Conservation (phyloP, 768 basidiomycete genomes). For the Russula brevipes region DNA sequence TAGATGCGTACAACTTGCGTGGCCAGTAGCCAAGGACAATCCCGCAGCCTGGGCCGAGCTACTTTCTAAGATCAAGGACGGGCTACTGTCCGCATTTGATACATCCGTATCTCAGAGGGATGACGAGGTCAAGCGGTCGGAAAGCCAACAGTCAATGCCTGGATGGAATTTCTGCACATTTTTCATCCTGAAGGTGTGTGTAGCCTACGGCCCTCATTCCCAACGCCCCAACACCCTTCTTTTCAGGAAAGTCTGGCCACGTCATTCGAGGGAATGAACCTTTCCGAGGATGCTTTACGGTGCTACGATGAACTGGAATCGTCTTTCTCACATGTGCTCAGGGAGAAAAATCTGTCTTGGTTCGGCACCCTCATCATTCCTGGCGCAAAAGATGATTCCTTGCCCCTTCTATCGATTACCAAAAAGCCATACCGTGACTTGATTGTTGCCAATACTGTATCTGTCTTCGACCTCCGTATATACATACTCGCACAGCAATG, state of each 20-base stretch:
- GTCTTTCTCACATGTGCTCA: conserved; percentile 66
- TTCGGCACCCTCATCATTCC: conserved; percentile 81
- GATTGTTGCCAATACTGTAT: conserved; percentile 84
- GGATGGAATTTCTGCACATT: conserved; percentile 99
- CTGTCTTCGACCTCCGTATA: conserved; percentile 88
- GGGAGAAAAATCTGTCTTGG: conserved; percentile 86
- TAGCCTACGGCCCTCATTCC: neutral
- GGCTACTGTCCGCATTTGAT: conserved; percentile 80
- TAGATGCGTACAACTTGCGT: conserved; percentile 80
- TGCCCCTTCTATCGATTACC: conserved; percentile 67
- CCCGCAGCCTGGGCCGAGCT: conserved; percentile 86
- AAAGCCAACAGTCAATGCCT: conserved; percentile 84
- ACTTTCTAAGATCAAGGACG: conserved; percentile 84
- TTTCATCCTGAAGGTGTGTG: conserved; percentile 86
- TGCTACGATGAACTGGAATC: conserved; percentile 91
- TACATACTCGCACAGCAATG: conserved; percentile 90
- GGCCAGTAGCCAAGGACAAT: conserved; percentile 65
- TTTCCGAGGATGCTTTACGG: conserved; percentile 82
- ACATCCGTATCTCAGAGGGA: conserved; percentile 69
- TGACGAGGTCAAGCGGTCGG: conserved; percentile 87
- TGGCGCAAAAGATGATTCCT: conserved; percentile 65
- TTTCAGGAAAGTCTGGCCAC: conserved; percentile 88
- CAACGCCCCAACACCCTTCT: neutral
- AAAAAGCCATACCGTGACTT: conserved; percentile 87
- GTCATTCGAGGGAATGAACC: conserved; percentile 85